Evolutionary conservation across 2,329 filamentous ascomycete genomes (phyloP), one percentile per base, ranked within the genome.

Genomic region (Xylaria sp.): DNA sequence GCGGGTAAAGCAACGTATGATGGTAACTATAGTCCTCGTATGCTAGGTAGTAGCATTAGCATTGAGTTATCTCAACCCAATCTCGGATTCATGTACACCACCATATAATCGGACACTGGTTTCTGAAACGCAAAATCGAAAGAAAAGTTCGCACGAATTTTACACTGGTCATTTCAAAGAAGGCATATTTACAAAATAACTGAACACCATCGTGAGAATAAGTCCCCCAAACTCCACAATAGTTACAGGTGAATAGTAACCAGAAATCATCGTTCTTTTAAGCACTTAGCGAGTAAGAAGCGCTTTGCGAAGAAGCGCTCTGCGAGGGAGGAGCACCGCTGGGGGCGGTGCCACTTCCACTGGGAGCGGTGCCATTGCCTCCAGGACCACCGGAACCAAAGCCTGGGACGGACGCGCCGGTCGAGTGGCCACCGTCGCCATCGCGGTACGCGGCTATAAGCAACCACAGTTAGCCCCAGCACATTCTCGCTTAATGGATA

Each of bases 401-500:
- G 5, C 52, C 50, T 1, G 50, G 50, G 9, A 59, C 44, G 20
- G 37, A 45, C 16, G 45, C 39, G 22, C 59, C 60, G 16, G 61
- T 63, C 17, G 61, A 57, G 54, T 68, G 65, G 40, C 66, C 66
- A 37, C 66, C 66, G 34, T 69, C 66, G 20, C 58, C 59, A 44
- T 60, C 66, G 29, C 56, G 44, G 22, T 67, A 68, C 2, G 59
- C 66, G 43, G 66, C 64, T 60, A 11, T 7, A 13, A 21, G n/a
- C 7, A 9, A 20, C 49, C n/a, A 8, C 5, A 50, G 41, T 52
- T 46, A 56, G 53, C 41, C 4, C 17, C n/a, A 1, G 3, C 19
- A 21, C 22, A 44, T 39, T 34, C 4, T 6, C 34, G n/a, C n/a
- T n/a, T n/a, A 4, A 40, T 17, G 29, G 42, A 17, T 13, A 18